Conservation (phyloP, 2,329 filamentous ascomycete genomes). For the Epichloe brachyelytri region DNA sequence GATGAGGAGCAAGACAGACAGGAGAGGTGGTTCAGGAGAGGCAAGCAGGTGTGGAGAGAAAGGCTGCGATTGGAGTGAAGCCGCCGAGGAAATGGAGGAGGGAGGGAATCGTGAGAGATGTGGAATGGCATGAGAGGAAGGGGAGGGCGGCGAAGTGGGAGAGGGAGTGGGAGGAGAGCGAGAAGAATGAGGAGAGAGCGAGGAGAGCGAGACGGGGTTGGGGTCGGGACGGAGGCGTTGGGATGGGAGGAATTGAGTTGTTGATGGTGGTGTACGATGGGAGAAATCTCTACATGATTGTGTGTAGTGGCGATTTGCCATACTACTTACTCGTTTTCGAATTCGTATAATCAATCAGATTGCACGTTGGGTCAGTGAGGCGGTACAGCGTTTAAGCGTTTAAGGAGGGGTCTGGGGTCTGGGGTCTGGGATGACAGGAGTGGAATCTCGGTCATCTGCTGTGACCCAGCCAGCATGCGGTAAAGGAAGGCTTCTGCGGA, state of each 20-base stretch:
- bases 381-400: no score
- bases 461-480: no score
- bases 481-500: no score
- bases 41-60: constrained; percentile 44
- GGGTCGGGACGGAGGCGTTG: neutral
- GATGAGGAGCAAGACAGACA: constrained; percentile 46
- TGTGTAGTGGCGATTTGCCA: neutral
- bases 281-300: neutral
- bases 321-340: no score
- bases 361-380: no score
- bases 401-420: no score
- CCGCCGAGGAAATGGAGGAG: constrained; percentile 47
- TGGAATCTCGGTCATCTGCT: no score
- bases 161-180: constrained; percentile 19
- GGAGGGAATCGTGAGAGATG: constrained; percentile 36
- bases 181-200: constrained; percentile 15
- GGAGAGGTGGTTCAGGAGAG: constrained; percentile 48
- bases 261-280: neutral
- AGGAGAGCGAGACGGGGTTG: constrained; percentile 7
- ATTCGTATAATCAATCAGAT: no score
- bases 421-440: no score
- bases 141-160: constrained; percentile 14
- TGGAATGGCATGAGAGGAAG: constrained; percentile 26
- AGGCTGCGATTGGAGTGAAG: constrained; percentile 48
- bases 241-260: neutral